phyloP scores from a whole-genome alignment of 768 basidiomycete species.

The Lentinula sp. region DNA sequence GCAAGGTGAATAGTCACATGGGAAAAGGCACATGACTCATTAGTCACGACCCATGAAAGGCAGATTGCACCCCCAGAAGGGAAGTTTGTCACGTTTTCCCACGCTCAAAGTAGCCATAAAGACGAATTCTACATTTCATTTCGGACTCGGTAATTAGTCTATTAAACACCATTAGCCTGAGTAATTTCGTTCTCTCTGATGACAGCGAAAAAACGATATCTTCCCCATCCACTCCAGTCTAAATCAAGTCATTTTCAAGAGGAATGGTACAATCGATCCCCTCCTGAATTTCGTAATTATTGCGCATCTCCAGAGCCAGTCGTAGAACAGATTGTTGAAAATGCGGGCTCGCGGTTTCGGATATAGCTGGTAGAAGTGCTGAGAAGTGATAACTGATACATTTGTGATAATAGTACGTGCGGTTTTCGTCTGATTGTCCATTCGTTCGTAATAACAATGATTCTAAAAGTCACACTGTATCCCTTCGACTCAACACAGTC shows the following conservation, averaged over 20 bases:
- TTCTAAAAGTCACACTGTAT: too few species aligned
- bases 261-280: constrained; percentile 16
- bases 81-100: too few species aligned
- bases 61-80: too few species aligned
- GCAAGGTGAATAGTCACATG: too few species aligned
- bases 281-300: constrained; percentile 17
- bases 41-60: too few species aligned
- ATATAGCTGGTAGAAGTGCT: constrained; percentile 10
- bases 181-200: constrained; percentile 16
- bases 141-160: too few species aligned
- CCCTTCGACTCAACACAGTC: too few species aligned
- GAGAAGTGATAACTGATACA: too few species aligned
- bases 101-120: too few species aligned
- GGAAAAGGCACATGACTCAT: too few species aligned
- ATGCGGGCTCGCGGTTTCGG: constrained; percentile 18
- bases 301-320: constrained; percentile 14
- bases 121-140: too few species aligned
- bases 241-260: constrained; percentile 13
- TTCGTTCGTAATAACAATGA: too few species aligned
- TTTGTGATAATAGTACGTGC: neutral
- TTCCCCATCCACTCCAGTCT: constrained; percentile 8
- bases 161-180: constrained; percentile 17
- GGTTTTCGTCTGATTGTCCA: neutral
- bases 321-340: constrained; percentile 14
- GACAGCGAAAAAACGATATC: constrained; percentile 10